phyloP scores from a whole-genome alignment of 176 grass and related monocot species.

The Triticum monococcum region DNA sequence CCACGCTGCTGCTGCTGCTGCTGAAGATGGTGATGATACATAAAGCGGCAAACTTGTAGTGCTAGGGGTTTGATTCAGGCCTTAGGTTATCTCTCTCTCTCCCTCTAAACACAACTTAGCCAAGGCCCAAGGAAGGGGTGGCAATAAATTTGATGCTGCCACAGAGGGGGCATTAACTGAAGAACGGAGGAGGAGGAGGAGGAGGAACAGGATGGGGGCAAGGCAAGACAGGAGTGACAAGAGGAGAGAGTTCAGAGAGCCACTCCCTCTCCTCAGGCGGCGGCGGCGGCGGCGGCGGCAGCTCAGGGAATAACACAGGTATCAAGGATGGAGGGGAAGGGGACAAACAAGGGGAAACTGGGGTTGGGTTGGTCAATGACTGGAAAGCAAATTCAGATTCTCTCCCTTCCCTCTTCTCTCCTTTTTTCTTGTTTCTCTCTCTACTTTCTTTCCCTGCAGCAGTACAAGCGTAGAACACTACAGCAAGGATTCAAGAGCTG shows the following conservation, averaged over 20 bases:
- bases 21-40: constrained; percentile 28
- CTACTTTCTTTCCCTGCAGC: constrained; percentile 18
- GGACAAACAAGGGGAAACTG: constrained; percentile 38
- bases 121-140: not conserved
- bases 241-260: not conserved
- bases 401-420: not conserved
- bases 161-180: constrained; percentile 21
- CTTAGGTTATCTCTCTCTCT: not conserved
- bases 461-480: constrained; percentile 18
- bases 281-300: not conserved
- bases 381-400: constrained; percentile 47
- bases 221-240: not conserved
- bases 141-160: constrained; percentile 27
- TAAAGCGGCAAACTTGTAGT: not conserved
- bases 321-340: constrained; percentile 35
- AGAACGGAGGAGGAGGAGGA: constrained; percentile 9
- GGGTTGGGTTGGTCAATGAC: constrained; percentile 45
- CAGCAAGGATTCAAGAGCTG: constrained; percentile 24
- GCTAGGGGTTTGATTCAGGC: not conserved
- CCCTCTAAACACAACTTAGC: not conserved
- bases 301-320: constrained; percentile 44
- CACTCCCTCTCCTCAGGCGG: not conserved
- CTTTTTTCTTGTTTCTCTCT: not conserved
- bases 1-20: constrained; percentile 23
- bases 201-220: not conserved